A percentile compares a stretch with the other conserved stretches of the same genome.
Evolutionary conservation across 768 basidiomycete species (phyloP).

Genomic region (Mycena kentingensis): DNA sequence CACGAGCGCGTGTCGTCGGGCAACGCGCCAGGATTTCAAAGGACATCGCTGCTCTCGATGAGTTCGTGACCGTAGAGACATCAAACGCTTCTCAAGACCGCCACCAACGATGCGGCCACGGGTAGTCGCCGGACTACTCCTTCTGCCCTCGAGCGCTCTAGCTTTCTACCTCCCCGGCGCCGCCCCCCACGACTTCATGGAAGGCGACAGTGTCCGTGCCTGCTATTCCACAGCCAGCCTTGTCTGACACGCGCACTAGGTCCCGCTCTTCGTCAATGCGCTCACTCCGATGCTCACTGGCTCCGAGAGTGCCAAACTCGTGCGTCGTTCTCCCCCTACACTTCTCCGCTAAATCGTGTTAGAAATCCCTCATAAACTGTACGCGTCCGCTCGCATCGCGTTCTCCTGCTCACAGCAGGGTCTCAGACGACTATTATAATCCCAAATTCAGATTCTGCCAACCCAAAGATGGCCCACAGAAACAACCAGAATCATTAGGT

Average conservation of each 20-base stretch:
- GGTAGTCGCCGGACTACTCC: no score
- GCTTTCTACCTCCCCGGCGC: conserved; percentile 94
- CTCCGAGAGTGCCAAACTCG: conserved; percentile 71
- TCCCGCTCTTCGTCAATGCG: conserved; percentile 84
- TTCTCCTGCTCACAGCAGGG: conserved; percentile 8
- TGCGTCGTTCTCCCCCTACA: conserved; percentile 36
- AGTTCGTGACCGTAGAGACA: no score
- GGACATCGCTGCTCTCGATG: no score
- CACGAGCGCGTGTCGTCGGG: conserved; percentile 77
- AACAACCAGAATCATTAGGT: conserved; percentile 80
- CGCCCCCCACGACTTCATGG: conserved; percentile 79
- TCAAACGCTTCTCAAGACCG: no score
- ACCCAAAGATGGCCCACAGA: conserved; percentile 70
- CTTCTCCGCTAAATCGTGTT: conserved; percentile 1
- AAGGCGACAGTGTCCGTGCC: conserved; percentile 48
- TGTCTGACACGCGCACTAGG: conserved; percentile 35
- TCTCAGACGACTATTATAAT: conserved; percentile 90
- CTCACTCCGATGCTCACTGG: conserved; percentile 82
- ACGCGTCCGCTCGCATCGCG: conserved; percentile 24
- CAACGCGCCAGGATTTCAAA: conserved; percentile 85
- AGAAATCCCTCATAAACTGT: conserved; percentile 96
- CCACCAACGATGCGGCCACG: no score
- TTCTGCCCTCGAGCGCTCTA: no score
- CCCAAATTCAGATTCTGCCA: conserved; percentile 83
- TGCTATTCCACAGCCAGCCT: background rate